Percentiles rank a stretch among this genome's conserved stretches.
Evolutionary conservation across 805 yeast species (phyloP).

Genomic region (Candida rishiriensis): DNA sequence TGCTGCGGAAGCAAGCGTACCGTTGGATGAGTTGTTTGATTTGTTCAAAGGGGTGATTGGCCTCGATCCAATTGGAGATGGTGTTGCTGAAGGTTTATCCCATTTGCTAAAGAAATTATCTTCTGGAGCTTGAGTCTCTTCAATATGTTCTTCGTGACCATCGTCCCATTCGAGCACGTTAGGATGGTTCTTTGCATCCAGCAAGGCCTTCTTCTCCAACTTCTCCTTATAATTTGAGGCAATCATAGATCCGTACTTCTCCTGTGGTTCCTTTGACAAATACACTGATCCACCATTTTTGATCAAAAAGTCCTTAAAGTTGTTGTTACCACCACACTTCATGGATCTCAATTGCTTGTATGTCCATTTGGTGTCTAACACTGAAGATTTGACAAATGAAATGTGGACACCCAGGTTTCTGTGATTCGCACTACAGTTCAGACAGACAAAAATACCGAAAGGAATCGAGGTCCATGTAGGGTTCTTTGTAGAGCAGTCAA

Average conservation of each 20-base stretch:
- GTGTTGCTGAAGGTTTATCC: slow-evolving; percentile 68
- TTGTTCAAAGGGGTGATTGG: slow-evolving; percentile 37
- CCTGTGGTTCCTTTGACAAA: slow-evolving; percentile 61
- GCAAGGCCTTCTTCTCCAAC: slow-evolving; percentile 59
- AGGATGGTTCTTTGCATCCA: slow-evolving; percentile 71
- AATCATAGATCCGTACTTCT: slow-evolving; percentile 74
- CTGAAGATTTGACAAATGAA: slow-evolving; percentile 88
- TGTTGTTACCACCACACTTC: slow-evolving; percentile 90
- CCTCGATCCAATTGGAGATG: slow-evolving; percentile 44
- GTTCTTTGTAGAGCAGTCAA: slow-evolving; percentile 89
- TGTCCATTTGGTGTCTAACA: slow-evolving; percentile 86
- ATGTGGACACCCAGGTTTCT: slow-evolving; percentile 95
- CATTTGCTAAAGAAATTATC: slow-evolving; percentile 92
- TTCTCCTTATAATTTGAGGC: slow-evolving; percentile 83
- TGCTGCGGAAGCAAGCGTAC: slow-evolving; percentile 14
- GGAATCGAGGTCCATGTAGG: slow-evolving; percentile 99
- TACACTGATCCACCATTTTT: slow-evolving; percentile 82
- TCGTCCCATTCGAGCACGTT: slow-evolving; percentile 64
- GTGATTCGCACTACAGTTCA: slow-evolving; percentile 94
- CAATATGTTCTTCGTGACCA: slow-evolving; percentile 33
- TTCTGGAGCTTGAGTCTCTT: slow-evolving; percentile 54
- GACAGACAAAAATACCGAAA: slow-evolving; percentile 86
- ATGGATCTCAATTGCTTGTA: slow-evolving; percentile 84
- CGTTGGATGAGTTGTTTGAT: slow-evolving; percentile 2
- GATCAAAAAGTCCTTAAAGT: slow-evolving; percentile 75